phyloP scores from a whole-genome alignment of 2,329 filamentous ascomycete species.

The Penicillium verrucosum region DNA sequence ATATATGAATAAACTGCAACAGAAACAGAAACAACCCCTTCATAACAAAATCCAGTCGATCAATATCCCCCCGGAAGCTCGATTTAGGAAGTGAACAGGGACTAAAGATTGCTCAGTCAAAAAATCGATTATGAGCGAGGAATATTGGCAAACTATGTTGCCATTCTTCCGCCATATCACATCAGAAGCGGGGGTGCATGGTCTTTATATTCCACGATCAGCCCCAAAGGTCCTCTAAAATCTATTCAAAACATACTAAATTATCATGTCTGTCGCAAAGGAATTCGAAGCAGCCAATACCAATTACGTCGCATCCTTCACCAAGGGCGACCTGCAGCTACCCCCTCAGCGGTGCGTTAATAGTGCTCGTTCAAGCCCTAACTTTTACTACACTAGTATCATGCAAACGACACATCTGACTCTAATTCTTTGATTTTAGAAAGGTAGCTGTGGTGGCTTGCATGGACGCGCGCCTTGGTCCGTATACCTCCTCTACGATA shows the following conservation, averaged over 20 bases:
- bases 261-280: slow-evolving; percentile 34
- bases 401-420: neutral
- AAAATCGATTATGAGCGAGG: neutral
- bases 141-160: neutral
- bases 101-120: neutral
- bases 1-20: neutral
- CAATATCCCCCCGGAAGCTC: neutral
- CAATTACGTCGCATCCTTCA: slow-evolving; percentile 58
- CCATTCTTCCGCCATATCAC: neutral
- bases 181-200: slow-evolving; percentile 11
- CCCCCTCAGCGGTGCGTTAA: slow-evolving; percentile 59
- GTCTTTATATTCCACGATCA: slow-evolving; percentile 6
- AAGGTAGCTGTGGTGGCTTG: slow-evolving; percentile 60
- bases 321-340: slow-evolving; percentile 63
- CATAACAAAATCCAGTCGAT: neutral
- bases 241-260: neutral
- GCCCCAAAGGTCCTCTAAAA: slow-evolving; percentile 6
- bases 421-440: slow-evolving; percentile 2
- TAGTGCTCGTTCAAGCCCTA: neutral
- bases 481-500: neutral
- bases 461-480: slow-evolving; percentile 68
- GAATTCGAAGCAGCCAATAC: slow-evolving; percentile 58
- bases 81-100: neutral
- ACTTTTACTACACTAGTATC: neutral
- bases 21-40: neutral